Percentiles rank a stretch among this genome's conserved stretches.
Conservation (phyloP, 352 stramenopile species). For the Phytophthora idaei region DNA sequence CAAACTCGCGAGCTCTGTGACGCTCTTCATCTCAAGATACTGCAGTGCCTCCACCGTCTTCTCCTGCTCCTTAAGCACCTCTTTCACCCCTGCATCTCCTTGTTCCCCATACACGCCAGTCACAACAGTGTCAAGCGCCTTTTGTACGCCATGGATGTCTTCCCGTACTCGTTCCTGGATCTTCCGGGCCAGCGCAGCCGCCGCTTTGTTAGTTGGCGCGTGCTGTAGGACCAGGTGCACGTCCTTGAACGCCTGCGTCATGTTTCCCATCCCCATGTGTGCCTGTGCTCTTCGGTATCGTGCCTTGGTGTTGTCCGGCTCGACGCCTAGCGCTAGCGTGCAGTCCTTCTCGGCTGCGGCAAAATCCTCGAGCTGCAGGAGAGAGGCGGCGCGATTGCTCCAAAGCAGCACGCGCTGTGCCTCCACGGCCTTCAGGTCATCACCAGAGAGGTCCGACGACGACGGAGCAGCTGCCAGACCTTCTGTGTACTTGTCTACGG, state of each 20-base stretch:
- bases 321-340: conserved; percentile 48
- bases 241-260: conserved; percentile 75
- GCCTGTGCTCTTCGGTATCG: conserved; percentile 81
- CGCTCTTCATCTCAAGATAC: conserved; percentile 82
- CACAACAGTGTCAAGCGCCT: conserved; percentile 68
- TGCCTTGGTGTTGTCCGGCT: conserved; percentile 75
- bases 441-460: conserved; percentile 11
- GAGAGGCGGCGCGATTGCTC: conserved; percentile 80
- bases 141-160: conserved; percentile 80
- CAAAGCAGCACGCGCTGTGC: conserved; percentile 67
- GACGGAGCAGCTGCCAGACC: conserved; percentile 37
- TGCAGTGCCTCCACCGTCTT: conserved; percentile 65
- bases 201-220: conserved; percentile 77
- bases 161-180: conserved; percentile 79
- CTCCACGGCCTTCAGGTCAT: conserved; percentile 28
- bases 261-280: conserved; percentile 65
- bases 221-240: conserved; percentile 75
- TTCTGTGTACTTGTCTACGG: conserved; percentile 72
- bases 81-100: conserved; percentile 9
- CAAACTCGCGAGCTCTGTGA: conserved; percentile 55
- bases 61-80: conserved; percentile 42
- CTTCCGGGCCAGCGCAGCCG: conserved; percentile 65
- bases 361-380: conserved; percentile 73
- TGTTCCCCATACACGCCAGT: conserved; percentile 31
- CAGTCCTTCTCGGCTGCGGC: conserved; percentile 59